Evolutionary conservation across 345 rosid genomes (phyloP), one percentile per base, ranked within the genome.

Genomic region (Gossypium stocksii): DNA sequence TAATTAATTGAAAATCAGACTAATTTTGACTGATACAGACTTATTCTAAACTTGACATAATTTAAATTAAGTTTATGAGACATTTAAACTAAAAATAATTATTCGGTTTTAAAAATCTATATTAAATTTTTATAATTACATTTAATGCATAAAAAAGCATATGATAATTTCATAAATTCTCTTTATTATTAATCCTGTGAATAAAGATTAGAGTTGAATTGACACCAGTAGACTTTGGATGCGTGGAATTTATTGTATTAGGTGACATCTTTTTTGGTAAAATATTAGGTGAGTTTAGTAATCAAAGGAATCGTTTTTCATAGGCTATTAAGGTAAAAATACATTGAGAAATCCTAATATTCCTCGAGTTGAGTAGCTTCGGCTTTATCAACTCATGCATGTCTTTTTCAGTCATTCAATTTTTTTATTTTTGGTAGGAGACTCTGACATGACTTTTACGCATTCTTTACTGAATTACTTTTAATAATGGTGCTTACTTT

Each of bases 371-470:
- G 54, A 45, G 53, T 22, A 44, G 17, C 11, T 44, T 66, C 20
- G 70, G 45, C 70, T 44, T 66, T 45, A 45, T 66, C 53, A 44
- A 66, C 34, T 66, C 34, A 66, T 66, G 34, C 38, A 66, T 45
- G 34, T 4, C 27, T 15, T 53, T n/a, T 53, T 53, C 58, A 49
- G n/a, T 53, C n/a, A 17, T 53, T 17, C 5, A 7, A 7, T 11
- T 13, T 59, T 7, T 53, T 17, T 7, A 53, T 63, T 38, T 38
- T 63, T 38, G 64, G 41, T 60, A 9, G 67, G 67, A 63, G 48
- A 34, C 23, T 9, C 43, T 38, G 10, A 3, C 17, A 17, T 34
- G 22, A 34, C 46, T 34, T 61, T 34, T 17, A 38, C 20, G 16
- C 52, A 20, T 12, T 10, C 22, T n/a, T 10, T 4, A 12, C 17